Conservation (phyloP, 202 grass and related monocot genomes). For the Panicum virgatum region DNA sequence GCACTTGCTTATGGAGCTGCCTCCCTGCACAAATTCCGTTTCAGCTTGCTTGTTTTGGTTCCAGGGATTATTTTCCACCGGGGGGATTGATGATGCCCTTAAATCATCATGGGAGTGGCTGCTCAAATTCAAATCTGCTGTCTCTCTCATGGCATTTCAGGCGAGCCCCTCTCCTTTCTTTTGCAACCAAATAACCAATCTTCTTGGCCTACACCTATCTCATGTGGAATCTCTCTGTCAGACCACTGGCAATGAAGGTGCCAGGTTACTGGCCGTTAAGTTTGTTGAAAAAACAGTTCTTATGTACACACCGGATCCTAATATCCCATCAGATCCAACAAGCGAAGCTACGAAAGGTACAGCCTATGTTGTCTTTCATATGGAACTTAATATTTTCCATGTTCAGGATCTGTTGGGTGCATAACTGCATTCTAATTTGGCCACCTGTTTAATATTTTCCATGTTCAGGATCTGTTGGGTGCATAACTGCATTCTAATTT, state of each 20-base stretch:
- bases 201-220: neutral
- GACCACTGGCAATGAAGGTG: slow-evolving; percentile 69
- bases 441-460: slow-evolving; percentile 9
- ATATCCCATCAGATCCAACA: slow-evolving; percentile 76
- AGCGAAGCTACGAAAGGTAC: slow-evolving; percentile 60
- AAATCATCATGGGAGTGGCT: slow-evolving; percentile 80
- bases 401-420: neutral
- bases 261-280: slow-evolving; percentile 73
- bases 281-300: slow-evolving; percentile 89
- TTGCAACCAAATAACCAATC: slow-evolving; percentile 26
- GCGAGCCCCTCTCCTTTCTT: slow-evolving; percentile 33
- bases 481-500: slow-evolving; percentile 39
- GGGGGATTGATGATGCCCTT: slow-evolving; percentile 65
- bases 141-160: slow-evolving; percentile 67
- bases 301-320: slow-evolving; percentile 83
- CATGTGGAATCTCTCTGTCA: slow-evolving; percentile 44
- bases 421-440: slow-evolving; percentile 22
- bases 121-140: slow-evolving; percentile 71
- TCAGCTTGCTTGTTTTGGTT: slow-evolving; percentile 19
- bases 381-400: slow-evolving; percentile 3
- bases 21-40: neutral
- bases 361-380: neutral
- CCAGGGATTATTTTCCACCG: slow-evolving; percentile 73
- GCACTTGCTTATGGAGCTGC: neutral
- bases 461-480: slow-evolving; percentile 7